phyloP scores from a whole-genome alignment of 257 asterid species.

The Perilla frutescens region DNA sequence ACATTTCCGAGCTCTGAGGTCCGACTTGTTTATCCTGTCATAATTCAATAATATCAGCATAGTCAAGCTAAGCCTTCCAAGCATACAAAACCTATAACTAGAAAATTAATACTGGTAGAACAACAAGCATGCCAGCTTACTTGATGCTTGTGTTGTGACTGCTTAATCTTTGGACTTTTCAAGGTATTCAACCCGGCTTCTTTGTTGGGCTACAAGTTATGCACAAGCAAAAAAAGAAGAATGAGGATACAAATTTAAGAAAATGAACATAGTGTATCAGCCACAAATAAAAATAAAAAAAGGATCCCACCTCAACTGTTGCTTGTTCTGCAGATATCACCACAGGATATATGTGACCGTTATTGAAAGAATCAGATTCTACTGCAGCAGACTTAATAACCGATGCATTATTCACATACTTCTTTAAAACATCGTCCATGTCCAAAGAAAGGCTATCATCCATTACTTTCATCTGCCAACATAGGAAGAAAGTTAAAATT shows the following conservation, averaged over 20 bases:
- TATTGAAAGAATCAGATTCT: conserved; percentile 45
- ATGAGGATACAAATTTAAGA: conserved; percentile 22
- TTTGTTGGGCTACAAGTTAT: conserved; percentile 47
- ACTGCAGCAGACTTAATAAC: conserved; percentile 35
- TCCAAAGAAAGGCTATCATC: conserved; percentile 70
- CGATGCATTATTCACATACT: conserved; percentile 39
- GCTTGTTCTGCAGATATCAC: conserved; percentile 46
- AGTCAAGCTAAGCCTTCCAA: conserved; percentile 21
- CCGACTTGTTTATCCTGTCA: conserved; percentile 72
- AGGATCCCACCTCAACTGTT: conserved; percentile 51
- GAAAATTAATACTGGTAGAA: background rate
- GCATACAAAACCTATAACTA: conserved; percentile 5
- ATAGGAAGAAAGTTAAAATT: conserved; percentile 28
- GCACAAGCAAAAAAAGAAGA: conserved; percentile 5
- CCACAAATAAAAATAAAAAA: conserved; percentile 4
- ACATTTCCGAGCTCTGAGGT: conserved; percentile 81
- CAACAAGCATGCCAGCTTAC: conserved; percentile 49
- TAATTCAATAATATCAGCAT: conserved; percentile 27
- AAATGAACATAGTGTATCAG: background rate
- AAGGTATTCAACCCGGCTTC: conserved; percentile 46
- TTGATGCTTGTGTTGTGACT: conserved; percentile 52
- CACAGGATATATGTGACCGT: conserved; percentile 34
- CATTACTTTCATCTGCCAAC: conserved; percentile 72
- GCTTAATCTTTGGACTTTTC: conserved; percentile 43
- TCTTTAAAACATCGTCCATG: conserved; percentile 57